Conservation (phyloP, 2,329 filamentous ascomycete species). For the Exophiala xenobiotica region DNA sequence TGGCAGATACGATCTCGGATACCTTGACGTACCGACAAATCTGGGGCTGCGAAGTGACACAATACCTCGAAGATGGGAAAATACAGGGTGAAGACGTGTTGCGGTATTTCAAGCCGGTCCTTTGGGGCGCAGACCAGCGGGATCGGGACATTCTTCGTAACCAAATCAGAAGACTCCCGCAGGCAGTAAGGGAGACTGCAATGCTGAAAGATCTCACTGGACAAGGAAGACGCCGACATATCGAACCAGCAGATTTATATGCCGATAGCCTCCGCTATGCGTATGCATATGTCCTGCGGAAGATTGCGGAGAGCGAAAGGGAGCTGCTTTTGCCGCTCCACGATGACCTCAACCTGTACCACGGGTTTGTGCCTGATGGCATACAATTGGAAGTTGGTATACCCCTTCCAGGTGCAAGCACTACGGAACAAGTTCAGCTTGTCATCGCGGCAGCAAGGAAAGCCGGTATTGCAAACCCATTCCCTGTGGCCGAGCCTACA, state of each 20-base stretch:
- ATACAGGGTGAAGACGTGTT: background rate
- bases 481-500: background rate
- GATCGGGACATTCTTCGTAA: background rate
- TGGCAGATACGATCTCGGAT: background rate
- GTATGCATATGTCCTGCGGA: background rate
- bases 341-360: background rate
- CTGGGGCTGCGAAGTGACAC: background rate
- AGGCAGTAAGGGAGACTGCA: background rate
- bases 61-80: background rate
- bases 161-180: background rate
- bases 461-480: background rate
- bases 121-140: background rate
- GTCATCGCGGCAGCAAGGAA: background rate
- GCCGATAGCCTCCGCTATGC: background rate
- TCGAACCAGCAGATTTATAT: background rate
- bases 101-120: background rate
- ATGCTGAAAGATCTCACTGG: background rate
- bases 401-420: background rate
- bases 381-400: background rate
- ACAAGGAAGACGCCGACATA: too few relatives aligned
- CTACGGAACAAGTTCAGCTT: background rate
- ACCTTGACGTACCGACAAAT: background rate
- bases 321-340: background rate
- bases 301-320: background rate
- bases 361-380: background rate